Conservation (phyloP, 495 filamentous ascomycete genomes). For the Parachaetomium inaequale region DNA sequence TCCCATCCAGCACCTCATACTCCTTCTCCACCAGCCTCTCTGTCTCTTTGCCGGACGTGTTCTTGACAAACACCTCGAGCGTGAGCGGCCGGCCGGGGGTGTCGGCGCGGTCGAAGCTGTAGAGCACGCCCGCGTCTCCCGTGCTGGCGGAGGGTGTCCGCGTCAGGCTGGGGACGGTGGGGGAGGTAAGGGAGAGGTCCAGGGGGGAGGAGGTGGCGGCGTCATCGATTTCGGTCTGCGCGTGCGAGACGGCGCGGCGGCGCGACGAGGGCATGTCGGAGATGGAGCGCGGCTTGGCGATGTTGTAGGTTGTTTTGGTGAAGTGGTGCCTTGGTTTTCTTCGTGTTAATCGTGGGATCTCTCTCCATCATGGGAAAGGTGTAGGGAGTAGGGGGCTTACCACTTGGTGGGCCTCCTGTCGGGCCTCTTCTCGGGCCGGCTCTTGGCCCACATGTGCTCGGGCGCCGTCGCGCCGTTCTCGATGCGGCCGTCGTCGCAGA, state of each 20-base stretch:
- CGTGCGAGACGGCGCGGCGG: constrained; percentile 31
- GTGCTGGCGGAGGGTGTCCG: too few relatives aligned
- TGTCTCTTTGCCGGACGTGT: constrained; percentile 36
- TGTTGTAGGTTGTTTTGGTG: constrained; percentile 31
- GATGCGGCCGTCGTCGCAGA: constrained; percentile 7
- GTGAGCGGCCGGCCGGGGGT: constrained; percentile 37
- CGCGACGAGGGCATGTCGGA: constrained; percentile 18
- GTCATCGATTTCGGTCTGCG: constrained; percentile 34
- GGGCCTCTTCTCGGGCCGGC: constrained; percentile 25
- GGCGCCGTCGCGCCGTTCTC: background rate
- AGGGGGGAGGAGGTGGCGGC: background rate
- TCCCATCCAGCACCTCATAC: constrained; percentile 46
- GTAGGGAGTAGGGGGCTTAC: background rate
- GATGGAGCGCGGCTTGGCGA: constrained; percentile 34
- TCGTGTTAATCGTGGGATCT: constrained; percentile 1
- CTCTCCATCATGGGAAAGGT: background rate
- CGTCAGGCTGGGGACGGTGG: too few relatives aligned
- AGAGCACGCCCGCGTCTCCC: constrained; percentile 30
- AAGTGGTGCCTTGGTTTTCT: constrained; percentile 14
- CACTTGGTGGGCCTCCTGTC: constrained; percentile 14
- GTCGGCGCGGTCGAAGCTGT: constrained; percentile 44
- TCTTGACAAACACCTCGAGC: constrained; percentile 45
- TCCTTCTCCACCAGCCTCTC: constrained; percentile 48
- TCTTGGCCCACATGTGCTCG: constrained; percentile 28
- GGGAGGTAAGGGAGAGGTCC: constrained; percentile 20